Evolutionary conservation across 495 filamentous ascomycete species (phyloP), one percentile per base, ranked within the genome.

Genomic region (Niebla homalea): DNA sequence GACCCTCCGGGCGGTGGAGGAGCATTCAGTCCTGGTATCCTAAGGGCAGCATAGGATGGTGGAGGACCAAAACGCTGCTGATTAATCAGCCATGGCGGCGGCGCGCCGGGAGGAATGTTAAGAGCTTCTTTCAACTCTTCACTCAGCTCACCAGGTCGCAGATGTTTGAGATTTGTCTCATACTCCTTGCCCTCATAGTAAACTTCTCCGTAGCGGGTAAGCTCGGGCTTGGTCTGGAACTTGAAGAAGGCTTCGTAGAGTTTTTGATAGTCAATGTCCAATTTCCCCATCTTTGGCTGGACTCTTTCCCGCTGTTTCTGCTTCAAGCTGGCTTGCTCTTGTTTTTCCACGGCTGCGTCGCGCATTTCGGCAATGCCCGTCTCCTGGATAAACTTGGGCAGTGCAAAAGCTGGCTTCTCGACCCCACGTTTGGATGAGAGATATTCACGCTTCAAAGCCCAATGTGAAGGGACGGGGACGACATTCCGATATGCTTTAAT

Each of bases 161-260:
- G 74, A 67, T 95, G 85, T 56, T 80, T 79, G 42, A 94, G 74
- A 68, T 97, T 94, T 5, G 89, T 94, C 67, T 98, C 92, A 63
- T 86, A 94, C 65, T 98, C 92, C 62, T 98, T 98, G 57, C 92
- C 92, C 60, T 98, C 92, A 61, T 95, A 96, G 65, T 98, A 98
- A 16, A 97, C 89, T 64, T 98, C 92, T 23, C 92, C 92, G 59
- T 94, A 97, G 18, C 89, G 78, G 38, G 92, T 97, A 45, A 98
- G 67, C 54, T 88, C 81, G 1, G 92, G 92, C 61, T 98, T 98
- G 35, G 86, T 94, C 64, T 98, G 92, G 60, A 92, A 93, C 22
- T 88, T 77, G 71, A 97, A 98, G 68, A 98, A 98, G 6, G 92
- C 92, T 62, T 96, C 92, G 63, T 96, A 94, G 23, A 97, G 77